A percentile compares a stretch with the other conserved stretches of the same genome.
These are phyloP conservation scores for Nevesoporus exiguus DNA, from an alignment of 768 basidiomycete genomes.

Conservation along the genomic window DNA sequence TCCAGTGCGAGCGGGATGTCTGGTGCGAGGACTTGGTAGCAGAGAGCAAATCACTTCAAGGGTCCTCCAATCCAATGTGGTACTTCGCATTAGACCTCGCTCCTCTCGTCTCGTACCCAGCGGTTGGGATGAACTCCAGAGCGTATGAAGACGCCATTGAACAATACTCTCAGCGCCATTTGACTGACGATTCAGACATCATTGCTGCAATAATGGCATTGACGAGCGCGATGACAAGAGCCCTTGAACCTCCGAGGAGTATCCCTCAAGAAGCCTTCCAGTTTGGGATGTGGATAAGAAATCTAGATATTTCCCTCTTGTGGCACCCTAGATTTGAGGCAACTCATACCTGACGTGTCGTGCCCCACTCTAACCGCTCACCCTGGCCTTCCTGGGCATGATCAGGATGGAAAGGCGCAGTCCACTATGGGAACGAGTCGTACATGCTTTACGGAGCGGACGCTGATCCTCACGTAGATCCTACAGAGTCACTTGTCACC, in stretches of 20 bases:
- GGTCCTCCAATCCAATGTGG: slow-evolving; percentile 8
- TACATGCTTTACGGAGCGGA: background rate
- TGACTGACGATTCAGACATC: slow-evolving; percentile 16
- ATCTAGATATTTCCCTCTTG: slow-evolving; percentile 16
- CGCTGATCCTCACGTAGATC: background rate
- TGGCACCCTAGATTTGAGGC: slow-evolving; percentile 22
- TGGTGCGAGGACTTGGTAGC: slow-evolving; percentile 24
- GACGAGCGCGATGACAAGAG: slow-evolving; percentile 3
- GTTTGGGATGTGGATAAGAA: slow-evolving; percentile 1
- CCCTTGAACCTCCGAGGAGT: background rate
- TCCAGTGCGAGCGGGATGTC: slow-evolving; percentile 17
- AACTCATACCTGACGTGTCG: slow-evolving; percentile 8
- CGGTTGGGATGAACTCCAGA: background rate
- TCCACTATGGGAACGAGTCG: slow-evolving; percentile 4
- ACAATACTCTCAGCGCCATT: slow-evolving; percentile 11
- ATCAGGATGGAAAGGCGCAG: slow-evolving; percentile 25
- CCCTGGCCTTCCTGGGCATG: slow-evolving; percentile 27
- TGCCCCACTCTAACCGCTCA: background rate
- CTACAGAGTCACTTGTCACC: slow-evolving; percentile 18
- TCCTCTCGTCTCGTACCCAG: background rate
- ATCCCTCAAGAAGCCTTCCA: background rate
- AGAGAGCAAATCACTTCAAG: slow-evolving; percentile 8
- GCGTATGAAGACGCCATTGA: slow-evolving; percentile 8
- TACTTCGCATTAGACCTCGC: background rate
- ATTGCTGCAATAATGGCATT: slow-evolving; percentile 8